Base-by-base conservation (phyloP, 2,329 filamentous ascomycete genomes). In the Botrytis elliptica region DNA sequence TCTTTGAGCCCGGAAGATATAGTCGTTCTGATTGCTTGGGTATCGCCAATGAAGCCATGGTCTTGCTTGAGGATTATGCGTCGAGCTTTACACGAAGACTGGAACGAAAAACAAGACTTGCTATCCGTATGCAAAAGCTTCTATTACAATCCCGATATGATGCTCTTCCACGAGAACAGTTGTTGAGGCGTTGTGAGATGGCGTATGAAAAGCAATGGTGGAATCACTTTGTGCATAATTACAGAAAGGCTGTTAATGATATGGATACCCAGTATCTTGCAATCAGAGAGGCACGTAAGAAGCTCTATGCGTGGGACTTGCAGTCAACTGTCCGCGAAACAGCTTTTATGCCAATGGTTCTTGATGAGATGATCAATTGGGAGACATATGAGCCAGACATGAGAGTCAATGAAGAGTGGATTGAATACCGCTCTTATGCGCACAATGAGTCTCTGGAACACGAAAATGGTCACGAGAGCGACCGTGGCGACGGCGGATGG, bases 1-100 rank as follows among this genome's bases (percentile, higher is more conserved):
- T 63, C 10, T 42, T 63, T 63, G 36, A 42, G 0, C 36, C 22
- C 10, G 9, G 3, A 55, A 7, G 8, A 25, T 1, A 3, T 3
- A 2, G 7, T 16, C 9, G 5, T 38, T 2, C 5, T 1, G 0
- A 40, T 1, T 12, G 22, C 12, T 2, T 42, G 1, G 22, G 29
- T 25, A 7, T 10, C 40, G 38, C 25, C 2, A 63, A 18, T 4
- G 36, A 40, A n/a, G 36, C 60, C 38, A 63, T 63, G 25, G 14
- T 44, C 25, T 29, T 64, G 2, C 62, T 64, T 14, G 62, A 64
- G 6, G 62, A 64, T 4, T 64, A 64, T 44, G 62, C 20, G 2
- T 22, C 60, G 4, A 63, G 22, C 10, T 63, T 63, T 10, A 1
- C 22, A 1, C 22, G 60, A 42, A 40, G 6, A 20, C 25, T 64